Evolutionary conservation across 139 green algal species (phyloP), one percentile per base, ranked within the genome.

Genomic region (Auxenochlorella protothecoides): DNA sequence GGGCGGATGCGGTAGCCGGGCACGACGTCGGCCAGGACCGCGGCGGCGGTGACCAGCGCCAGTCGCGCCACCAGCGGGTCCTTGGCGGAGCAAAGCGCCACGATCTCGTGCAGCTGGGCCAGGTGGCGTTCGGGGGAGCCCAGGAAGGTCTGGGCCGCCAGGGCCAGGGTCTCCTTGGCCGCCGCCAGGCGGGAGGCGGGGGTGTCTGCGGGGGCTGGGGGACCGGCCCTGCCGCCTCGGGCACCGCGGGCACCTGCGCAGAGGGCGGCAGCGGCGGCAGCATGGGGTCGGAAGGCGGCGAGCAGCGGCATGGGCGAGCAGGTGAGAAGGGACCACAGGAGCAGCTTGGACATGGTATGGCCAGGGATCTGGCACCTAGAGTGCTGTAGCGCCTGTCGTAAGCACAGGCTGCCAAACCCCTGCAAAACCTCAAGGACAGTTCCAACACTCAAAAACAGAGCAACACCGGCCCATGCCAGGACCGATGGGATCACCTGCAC

Each of bases 11-110:
- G 82, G 78, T 94, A 95, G 5, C 84, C 89, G 3, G 89, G 90
- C 64, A 92, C 67, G 3, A 94, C 75, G 79, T 97, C 92, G 61
- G 79, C 85, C 74, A 94, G 96, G n/a, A 97, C 88, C 5, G 88
- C 86, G 53, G 89, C 63, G 44, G 89, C 73, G 3, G 84, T 93
- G 66, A 97, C 78, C 79, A 94, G 81, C 0, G 92, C 89, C 69
- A 97, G 75, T 2, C 86, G 81, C 55, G 84, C 70, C 0, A 95
- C 81, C 69, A 86, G 68, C 4, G 56, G 16, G 16, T 87, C 84
- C 6, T 63, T 51, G 53, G 82, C 77, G 5, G 12, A 15, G 53
- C 78, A 56, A 53, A 87, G 68, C 11, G 64, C 77, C n/a, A 85
- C 16, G 14, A 90, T 70, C 2, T 62, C 59, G 55, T 70, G 74